Evolutionary conservation across 2,329 filamentous ascomycete species (phyloP), one percentile per base, ranked within the genome.

Genomic region (Fusarium brachygibbosum): DNA sequence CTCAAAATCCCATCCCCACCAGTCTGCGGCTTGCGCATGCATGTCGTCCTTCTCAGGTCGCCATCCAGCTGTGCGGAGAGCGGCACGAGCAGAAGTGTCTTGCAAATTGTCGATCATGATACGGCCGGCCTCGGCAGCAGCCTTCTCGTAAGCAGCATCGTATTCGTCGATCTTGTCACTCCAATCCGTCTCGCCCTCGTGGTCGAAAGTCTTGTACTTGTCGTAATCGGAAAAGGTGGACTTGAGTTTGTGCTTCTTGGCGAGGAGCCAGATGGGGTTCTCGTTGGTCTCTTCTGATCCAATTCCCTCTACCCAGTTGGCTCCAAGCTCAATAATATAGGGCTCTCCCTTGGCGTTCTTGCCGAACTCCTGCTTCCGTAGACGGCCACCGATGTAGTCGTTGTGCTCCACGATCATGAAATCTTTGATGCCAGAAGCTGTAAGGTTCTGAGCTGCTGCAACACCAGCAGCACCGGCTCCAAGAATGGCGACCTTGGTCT

Each of bases 321-420:
- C 90, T 4, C 90, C 90, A 1, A 90, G 78, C 75, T 92, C 90
- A 12, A 92, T 81, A 0, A 81, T 82, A 62, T 88, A 89, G 0
- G 86, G 84, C 1, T 83, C 79, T 1, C 87, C 87, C 35, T 86
- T 79, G 0, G 77, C 35, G 5, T 78, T 75, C 17, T 81, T 78
- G 6, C 89, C 88, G 70, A 91, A 91, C 0, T 81, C 79, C 0
- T 83, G 83, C 63, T 90, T 85, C n/a, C 79, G 78, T 38, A 89
- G 83, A 8, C 90, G 85, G 2, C 90, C 90, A 2, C 90, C 90
- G 60, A 92, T 85, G 14, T 85, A 82, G 61, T 85, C 81, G 14
- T 88, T 88, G 63, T 88, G 87, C 63, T 92, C 90, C 4, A 92
- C 76, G 46, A 92, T 88, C 10, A 91, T 54, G 61, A 92, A 91